A percentile compares a stretch with the other conserved stretches of the same genome.
phyloP scores from a whole-genome alignment of 306 rosid genomes.

The Bauhinia variegata region DNA sequence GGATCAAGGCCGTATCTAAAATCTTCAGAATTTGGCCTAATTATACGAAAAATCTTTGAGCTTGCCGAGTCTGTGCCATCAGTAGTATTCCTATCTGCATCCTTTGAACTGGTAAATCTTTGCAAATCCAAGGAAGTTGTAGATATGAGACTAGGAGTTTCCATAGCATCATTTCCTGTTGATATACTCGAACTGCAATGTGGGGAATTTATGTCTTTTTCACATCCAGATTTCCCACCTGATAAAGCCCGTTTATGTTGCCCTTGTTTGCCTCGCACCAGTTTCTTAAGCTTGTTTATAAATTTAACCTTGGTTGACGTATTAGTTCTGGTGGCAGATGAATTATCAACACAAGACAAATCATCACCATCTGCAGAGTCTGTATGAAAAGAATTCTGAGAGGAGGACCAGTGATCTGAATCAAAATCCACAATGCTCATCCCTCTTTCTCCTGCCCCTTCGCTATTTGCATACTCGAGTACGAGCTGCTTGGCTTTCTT shows the following conservation, averaged over 20 bases:
- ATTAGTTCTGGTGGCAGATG: slow-evolving; percentile 48
- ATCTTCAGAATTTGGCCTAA: slow-evolving; percentile 37
- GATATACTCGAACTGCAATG: slow-evolving; percentile 39
- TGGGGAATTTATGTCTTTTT: slow-evolving; percentile 45
- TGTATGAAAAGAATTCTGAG: slow-evolving; percentile 61
- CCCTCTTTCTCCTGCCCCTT: slow-evolving; percentile 44
- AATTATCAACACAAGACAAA: slow-evolving; percentile 43
- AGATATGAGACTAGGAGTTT: slow-evolving; percentile 38
- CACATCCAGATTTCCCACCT: slow-evolving; percentile 43
- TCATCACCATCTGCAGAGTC: slow-evolving; percentile 65
- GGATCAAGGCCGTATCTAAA: slow-evolving; percentile 33
- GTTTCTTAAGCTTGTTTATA: slow-evolving; percentile 64
- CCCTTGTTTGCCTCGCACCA: slow-evolving; percentile 57
- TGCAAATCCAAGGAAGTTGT: slow-evolving; percentile 49
- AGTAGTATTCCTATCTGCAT: slow-evolving; percentile 38
- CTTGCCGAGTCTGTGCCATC: slow-evolving; percentile 41
- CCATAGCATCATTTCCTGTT: slow-evolving; percentile 34
- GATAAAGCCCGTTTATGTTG: slow-evolving; percentile 35
- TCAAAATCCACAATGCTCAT: slow-evolving; percentile 55
- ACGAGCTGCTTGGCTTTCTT: slow-evolving; percentile 83
- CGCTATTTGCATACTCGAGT: slow-evolving; percentile 74
- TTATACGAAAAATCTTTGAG: slow-evolving; percentile 39
- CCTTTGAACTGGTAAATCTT: slow-evolving; percentile 40
- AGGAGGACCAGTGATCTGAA: slow-evolving; percentile 75
- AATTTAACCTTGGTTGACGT: slow-evolving; percentile 48